A percentile compares a stretch with the other conserved stretches of the same genome.
Conservation (phyloP, 1,284 basidiomycete species). For the Cryptococcus floricola region DNA sequence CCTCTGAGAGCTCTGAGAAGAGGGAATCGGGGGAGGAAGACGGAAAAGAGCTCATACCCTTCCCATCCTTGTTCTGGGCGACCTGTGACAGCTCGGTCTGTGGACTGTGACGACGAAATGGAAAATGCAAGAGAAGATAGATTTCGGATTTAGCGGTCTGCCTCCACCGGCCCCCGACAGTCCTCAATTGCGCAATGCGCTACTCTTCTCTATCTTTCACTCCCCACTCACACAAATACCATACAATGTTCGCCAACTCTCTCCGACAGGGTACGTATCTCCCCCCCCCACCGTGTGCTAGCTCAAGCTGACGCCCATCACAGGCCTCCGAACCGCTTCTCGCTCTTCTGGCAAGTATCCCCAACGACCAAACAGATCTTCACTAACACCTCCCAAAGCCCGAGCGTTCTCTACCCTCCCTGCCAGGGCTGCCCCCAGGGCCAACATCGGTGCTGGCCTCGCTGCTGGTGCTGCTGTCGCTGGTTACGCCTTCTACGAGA, state of each 20-base stretch:
- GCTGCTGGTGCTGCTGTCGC: slow-evolving; percentile 31
- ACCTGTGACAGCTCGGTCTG: too few species aligned
- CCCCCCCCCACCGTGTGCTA: neutral
- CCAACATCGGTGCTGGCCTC: slow-evolving; percentile 23
- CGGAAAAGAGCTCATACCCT: neutral
- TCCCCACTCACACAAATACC: neutral
- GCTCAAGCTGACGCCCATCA: slow-evolving; percentile 7
- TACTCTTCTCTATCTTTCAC: neutral
- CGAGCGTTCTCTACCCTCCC: slow-evolving; percentile 39
- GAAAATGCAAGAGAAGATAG: too few species aligned
- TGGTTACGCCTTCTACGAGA: slow-evolving; percentile 35
- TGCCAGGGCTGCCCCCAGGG: slow-evolving; percentile 22
- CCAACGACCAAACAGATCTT: neutral
- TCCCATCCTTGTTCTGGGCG: too few species aligned
- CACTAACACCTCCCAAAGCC: slow-evolving; percentile 17
- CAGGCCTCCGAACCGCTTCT: slow-evolving; percentile 45
- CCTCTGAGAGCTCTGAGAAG: slow-evolving; percentile 9
- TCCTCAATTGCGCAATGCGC: neutral
- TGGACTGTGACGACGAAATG: too few species aligned
- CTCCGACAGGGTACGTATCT: slow-evolving; percentile 32
- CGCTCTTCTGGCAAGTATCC: slow-evolving; percentile 33
- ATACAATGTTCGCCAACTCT: slow-evolving; percentile 38
- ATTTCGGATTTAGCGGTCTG: too few species aligned
- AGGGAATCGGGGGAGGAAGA: slow-evolving; percentile 15
- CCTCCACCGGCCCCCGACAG: neutral